Percentiles rank a stretch among this genome's conserved stretches.
Conservation (phyloP, 306 rosid species). For the Sphenostylis stenocarpa region DNA sequence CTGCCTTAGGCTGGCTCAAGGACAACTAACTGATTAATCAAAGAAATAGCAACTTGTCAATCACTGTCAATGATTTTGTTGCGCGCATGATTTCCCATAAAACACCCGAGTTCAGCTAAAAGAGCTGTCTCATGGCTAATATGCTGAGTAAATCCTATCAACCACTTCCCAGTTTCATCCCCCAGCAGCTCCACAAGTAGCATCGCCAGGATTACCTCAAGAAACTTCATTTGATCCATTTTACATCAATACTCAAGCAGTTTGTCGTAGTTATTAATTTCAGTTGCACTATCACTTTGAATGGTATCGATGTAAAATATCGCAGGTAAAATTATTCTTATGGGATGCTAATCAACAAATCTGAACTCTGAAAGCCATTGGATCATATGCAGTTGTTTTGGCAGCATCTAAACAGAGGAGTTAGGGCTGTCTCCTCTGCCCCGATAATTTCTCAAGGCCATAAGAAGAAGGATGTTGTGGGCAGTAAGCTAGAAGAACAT, state of each 20-base stretch:
- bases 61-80: background rate
- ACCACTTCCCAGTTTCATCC: background rate
- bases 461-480: background rate
- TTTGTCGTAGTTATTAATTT: too few relatives aligned
- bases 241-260: background rate
- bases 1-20: background rate
- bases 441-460: background rate
- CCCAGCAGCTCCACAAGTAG: background rate
- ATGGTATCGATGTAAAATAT: too few relatives aligned
- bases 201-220: background rate
- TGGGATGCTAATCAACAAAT: background rate
- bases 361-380: background rate
- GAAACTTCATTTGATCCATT: background rate
- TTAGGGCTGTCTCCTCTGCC: background rate
- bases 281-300: too few relatives aligned
- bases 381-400: background rate
- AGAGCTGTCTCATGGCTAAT: background rate
- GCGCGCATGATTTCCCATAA: background rate
- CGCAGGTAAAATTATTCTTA: background rate
- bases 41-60: background rate
- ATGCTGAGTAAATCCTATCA: conserved; percentile 4
- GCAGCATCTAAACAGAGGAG: background rate
- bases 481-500: background rate
- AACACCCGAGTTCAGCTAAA: background rate
- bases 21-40: background rate